Evolutionary conservation across 1,284 basidiomycete species (phyloP), one percentile per base, ranked within the genome.

Genomic region (Salmacisia buchloeana): DNA sequence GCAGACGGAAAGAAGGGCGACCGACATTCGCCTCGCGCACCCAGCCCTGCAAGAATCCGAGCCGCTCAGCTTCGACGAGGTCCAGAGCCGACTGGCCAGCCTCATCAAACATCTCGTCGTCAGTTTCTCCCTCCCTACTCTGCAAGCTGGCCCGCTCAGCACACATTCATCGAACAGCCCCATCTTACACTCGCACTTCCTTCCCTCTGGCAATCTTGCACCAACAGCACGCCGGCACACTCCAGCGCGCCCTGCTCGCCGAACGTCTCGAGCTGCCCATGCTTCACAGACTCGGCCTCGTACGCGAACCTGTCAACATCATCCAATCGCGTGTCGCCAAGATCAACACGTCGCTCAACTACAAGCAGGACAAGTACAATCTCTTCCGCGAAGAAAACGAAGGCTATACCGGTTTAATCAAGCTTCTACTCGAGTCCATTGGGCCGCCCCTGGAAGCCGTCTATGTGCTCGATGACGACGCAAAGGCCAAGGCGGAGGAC

Each of bases 361-460:
- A 94, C 85, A 97, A 94, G 80, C 96, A 98, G 81, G 93, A 93
- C 82, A 97, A 97, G 81, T 97, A 93, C 84, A 99, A 98, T 75
- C 85, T 99, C 35, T 85, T 97, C 10, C 89, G 96, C 43, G 96
- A 99, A 82, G 92, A 96, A 72, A 94, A 92, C 0, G 94, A 98
- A 83, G 96, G 96, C 4, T 98, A 93, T 82, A 91, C 91, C 74
- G 93, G 94, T 75, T 86, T 98, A 36, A 86, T 89, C 34, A 87
- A 89, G 9, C 91, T 94, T 76, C 82, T 97, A 43, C 87, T 91
- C 10, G 87, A 87, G 62, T 87, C 86, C 69, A 82, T 93, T 58
- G 90, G 90, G 3, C 86, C 88, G 27, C 82, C 89, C 12, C 80
- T 86, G 85, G 18, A 75, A 84, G 36, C 80, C 81, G 61, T 68